Evolutionary conservation across 2,329 filamentous ascomycete genomes (phyloP), one percentile per base, ranked within the genome.

Genomic region (Hymenoscyphus scutula): DNA sequence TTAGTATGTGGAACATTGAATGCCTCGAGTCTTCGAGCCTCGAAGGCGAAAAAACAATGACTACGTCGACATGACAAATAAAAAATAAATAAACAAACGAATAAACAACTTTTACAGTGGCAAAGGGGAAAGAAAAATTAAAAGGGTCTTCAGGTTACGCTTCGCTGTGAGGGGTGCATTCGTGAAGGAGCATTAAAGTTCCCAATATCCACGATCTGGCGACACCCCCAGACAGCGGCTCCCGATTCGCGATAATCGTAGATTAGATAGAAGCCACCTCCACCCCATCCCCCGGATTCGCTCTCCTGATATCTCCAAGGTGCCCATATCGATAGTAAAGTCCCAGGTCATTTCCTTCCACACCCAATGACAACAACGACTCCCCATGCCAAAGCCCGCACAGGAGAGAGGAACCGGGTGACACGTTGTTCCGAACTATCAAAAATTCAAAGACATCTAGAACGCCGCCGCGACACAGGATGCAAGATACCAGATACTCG

Each of bases 331-430:
- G 19, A 51, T 51, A n/a, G n/a, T n/a, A 51, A 23, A 51, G 13
- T 19, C 3, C 45, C 8, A 23, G 23, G 19, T 51, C 45, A 51
- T 51, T 51, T 51, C 45, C 23, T n/a, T 10, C 19, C n/a, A 11
- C 45, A 51, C 11, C 45, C 45, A 51, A 51, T 51, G 23, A 11
- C 3, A 51, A 51, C 19, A 23, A 25, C 45, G 19, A 8, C 19
- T 51, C 19, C 19, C n/a, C 4, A 8, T 30, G 29, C 29, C 4
- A 30, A 30, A n/a, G n/a, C n/a, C n/a, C n/a, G n/a, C n/a, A n/a
- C n/a, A n/a, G n/a, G n/a, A n/a, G n/a, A n/a, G n/a, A n/a, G n/a
- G 11, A 48, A 51, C 45, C 45, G 45, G 45, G 45, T 51, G 45
- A 51, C 45, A 51, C 45, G 11, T 13, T 51, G 19, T 23, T 51